Base-by-base conservation (phyloP, 257 asterid species). In the Solanum habrochaites region DNA sequence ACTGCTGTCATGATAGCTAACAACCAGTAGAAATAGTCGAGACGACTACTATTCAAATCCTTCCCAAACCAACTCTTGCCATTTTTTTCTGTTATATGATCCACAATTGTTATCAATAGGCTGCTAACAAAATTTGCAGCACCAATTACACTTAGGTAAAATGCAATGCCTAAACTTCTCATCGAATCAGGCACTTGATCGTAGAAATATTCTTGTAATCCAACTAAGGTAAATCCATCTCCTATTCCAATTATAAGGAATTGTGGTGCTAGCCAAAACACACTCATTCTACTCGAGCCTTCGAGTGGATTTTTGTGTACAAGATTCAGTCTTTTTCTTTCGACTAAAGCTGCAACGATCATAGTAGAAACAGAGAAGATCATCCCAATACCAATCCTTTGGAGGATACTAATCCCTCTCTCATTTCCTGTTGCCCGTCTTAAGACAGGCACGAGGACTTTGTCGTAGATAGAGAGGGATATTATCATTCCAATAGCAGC, bases 221-320 rank as follows among this genome's bases (percentile, higher is more conserved):
- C 99, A 15, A 97, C 99, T 0, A 97, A 87, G 0, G 97, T 87
- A 74, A 96, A 97, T 6, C 94, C 98, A 43, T 97, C 98, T 0
- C 93, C 98, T 0, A 93, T 80, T 1, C 98, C 98, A 14, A 96
- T 90, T 3, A 93, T 92, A 7, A 96, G 49, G 82, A 95, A 97
- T 52, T 97, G 99, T 2, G 99, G 99, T 6, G 93, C 96, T 31
- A 97, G 87, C 99, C 99, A 97, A 32, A 95, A 95, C 16, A 96
- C 96, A 18, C 96, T 96, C 98, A 96, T 95, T 11, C 97, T 90
- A 35, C n/a, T 13, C 12, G 98, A 91, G 2, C 93, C 91, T 4
- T 85, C 35, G 25, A 78, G 83, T 9, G 92, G 91, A 58, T 88
- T 80, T 16, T 77, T 32, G 15, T 25, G 85, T 4, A 89, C 94